Percentiles rank a stretch among this genome's conserved stretches.
phyloP scores from a whole-genome alignment of 1,139 yeast genomes.

The Hyphopichia khmerensis region DNA sequence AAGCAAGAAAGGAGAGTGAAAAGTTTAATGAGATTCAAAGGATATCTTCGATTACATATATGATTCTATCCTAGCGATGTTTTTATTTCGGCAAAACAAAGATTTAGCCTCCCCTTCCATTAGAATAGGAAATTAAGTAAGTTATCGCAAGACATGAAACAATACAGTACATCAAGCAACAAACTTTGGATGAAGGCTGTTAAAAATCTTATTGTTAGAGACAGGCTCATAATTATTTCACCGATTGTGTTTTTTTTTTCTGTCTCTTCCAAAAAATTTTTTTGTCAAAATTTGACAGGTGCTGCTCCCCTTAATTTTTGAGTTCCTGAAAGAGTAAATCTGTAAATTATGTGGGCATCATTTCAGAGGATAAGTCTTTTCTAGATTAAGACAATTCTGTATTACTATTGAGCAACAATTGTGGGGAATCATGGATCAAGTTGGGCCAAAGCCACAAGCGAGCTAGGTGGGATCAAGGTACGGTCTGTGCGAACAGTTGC shows the following conservation, averaged over 20 bases:
- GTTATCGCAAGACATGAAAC: background rate
- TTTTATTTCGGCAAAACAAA: background rate
- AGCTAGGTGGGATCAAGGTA: no score
- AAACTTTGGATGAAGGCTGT: background rate
- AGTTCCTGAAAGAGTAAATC: no score
- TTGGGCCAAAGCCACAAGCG: no score
- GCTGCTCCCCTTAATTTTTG: no score
- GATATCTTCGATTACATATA: background rate
- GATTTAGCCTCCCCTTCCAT: background rate
- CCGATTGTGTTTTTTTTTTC: background rate
- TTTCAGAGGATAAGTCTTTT: no score
- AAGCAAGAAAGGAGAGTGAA: background rate
- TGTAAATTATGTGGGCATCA: no score
- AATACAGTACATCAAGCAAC: background rate
- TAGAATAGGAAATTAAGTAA: background rate
- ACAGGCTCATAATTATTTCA: background rate
- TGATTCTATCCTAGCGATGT: background rate
- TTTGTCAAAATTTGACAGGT: no score
- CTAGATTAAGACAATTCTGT: no score
- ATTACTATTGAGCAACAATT: no score
- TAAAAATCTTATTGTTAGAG: background rate
- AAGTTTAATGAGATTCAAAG: background rate
- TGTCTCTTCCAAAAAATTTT: no score
- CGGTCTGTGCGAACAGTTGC: no score
- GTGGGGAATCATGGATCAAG: no score